These are phyloP conservation scores for Ramularia collo-cygni DNA, from an alignment of 2,329 filamentous ascomycete genomes.

Conservation along the genomic window DNA sequence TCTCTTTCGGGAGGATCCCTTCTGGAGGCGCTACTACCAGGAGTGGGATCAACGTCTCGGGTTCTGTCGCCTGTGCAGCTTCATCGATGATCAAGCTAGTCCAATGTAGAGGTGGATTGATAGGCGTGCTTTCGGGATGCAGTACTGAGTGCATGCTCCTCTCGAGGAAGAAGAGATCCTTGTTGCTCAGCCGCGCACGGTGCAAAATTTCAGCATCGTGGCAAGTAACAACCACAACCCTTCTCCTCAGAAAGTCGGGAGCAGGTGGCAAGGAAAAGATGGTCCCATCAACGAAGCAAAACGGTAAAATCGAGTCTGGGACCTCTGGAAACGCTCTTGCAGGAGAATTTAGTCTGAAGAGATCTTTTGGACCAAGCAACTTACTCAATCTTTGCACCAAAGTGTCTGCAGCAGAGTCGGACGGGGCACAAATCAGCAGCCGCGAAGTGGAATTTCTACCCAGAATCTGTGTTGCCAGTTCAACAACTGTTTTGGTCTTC, in stretches of 20 bases:
- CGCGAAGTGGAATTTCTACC: conserved; percentile 5
- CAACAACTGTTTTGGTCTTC: conserved; percentile 47
- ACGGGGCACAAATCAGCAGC: conserved; percentile 22
- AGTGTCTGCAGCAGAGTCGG: conserved; percentile 23
- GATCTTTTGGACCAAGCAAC: conserved; percentile 14
- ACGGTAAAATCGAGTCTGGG: conserved; percentile 19
- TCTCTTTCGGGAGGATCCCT: not conserved
- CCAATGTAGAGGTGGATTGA: conserved; percentile 18
- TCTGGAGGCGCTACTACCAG: conserved; percentile 19
- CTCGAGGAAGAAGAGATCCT: conserved; percentile 20
- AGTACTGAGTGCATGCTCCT: conserved; percentile 8
- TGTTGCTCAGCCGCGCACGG: conserved; percentile 19
- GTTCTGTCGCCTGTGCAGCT: conserved; percentile 23
- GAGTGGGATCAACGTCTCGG: conserved; percentile 19
- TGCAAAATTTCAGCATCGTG: conserved; percentile 19
- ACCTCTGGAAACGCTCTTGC: conserved; percentile 23
- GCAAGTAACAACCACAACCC: conserved; percentile 20
- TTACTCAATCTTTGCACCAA: conserved; percentile 17
- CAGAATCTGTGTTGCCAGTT: conserved; percentile 32
- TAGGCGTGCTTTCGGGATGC: conserved; percentile 9
- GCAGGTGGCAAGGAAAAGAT: conserved; percentile 21
- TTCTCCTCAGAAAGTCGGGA: conserved; percentile 17
- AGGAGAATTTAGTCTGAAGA: conserved; percentile 20
- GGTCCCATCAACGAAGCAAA: conserved; percentile 19
- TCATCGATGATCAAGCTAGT: conserved; percentile 22